Evolutionary conservation across 148 eudicot species (phyloP).

Genomic region (Vaccinium macrocarpon): DNA sequence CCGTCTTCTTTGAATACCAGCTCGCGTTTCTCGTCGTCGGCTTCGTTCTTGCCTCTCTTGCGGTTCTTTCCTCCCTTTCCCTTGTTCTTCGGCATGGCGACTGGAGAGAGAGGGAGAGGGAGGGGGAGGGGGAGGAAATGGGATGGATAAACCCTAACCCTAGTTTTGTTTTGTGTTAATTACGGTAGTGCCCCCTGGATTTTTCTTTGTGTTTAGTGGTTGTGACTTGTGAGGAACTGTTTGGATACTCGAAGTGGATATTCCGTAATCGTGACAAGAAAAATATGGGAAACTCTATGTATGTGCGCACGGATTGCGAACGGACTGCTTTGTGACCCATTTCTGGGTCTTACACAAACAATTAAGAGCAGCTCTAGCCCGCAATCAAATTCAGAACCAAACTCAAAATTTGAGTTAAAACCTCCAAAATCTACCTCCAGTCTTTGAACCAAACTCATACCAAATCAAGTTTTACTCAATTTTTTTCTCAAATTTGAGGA

Average conservation of each 20-base stretch:
- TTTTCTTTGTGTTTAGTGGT: not conserved
- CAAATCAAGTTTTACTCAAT: no score
- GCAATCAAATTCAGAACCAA: no score
- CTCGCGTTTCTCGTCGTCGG: constrained; percentile 88
- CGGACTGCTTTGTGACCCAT: no score
- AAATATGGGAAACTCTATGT: no score
- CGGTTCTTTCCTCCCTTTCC: constrained; percentile 97
- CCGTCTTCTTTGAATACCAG: constrained; percentile 90
- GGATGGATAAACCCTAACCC: not conserved
- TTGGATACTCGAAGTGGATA: not conserved
- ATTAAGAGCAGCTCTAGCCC: no score
- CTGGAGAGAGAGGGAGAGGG: not conserved
- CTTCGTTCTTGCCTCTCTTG: constrained; percentile 92
- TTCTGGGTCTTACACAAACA: no score
- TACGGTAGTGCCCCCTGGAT: not conserved
- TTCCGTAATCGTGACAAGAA: not conserved
- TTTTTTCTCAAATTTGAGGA: no score
- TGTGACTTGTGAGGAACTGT: not conserved
- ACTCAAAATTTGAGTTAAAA: no score
- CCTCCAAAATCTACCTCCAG: no score
- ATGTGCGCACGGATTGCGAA: no score
- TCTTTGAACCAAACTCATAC: no score
- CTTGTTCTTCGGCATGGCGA: constrained; percentile 91
- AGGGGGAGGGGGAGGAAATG: not conserved
- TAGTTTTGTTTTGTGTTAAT: not conserved